Conservation (phyloP, 2,329 filamentous ascomycete species). For the Beauveria pseudobassiana region DNA sequence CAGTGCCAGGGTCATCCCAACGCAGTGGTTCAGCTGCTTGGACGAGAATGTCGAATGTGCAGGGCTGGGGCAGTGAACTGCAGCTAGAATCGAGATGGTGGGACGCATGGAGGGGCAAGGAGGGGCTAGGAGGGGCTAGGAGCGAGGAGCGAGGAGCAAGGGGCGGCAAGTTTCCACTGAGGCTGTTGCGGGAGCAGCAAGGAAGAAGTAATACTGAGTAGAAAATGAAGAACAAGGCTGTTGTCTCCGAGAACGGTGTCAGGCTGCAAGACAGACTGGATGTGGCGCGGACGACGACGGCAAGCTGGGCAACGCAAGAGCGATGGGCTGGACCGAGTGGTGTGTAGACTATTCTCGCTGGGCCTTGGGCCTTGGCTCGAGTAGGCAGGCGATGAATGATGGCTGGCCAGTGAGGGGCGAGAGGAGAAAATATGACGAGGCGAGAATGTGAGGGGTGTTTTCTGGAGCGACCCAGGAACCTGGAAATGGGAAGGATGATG, state of each 20-base stretch:
- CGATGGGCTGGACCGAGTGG: neutral
- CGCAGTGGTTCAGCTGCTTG: neutral
- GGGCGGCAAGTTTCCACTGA: neutral
- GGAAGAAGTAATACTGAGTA: neutral
- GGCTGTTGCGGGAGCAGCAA: neutral
- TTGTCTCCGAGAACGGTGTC: neutral
- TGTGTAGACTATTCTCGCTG: neutral
- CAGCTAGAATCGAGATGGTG: slow-evolving; percentile 5
- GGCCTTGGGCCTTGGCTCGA: no score
- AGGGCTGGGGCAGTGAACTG: neutral
- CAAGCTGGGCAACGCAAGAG: neutral
- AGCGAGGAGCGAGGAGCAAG: neutral
- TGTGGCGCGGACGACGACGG: neutral
- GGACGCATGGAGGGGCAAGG: neutral
- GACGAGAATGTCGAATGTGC: neutral
- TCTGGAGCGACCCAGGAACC: slow-evolving; percentile 2
- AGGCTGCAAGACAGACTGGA: neutral
- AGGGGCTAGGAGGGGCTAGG: neutral
- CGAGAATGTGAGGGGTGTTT: neutral
- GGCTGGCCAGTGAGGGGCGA: neutral
- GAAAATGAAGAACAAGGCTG: neutral
- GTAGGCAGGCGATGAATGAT: neutral
- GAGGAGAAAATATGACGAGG: neutral
- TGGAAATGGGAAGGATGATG: neutral
- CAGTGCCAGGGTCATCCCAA: neutral